phyloP scores from a whole-genome alignment of 331 rosid species.

The Saraca asoca region DNA sequence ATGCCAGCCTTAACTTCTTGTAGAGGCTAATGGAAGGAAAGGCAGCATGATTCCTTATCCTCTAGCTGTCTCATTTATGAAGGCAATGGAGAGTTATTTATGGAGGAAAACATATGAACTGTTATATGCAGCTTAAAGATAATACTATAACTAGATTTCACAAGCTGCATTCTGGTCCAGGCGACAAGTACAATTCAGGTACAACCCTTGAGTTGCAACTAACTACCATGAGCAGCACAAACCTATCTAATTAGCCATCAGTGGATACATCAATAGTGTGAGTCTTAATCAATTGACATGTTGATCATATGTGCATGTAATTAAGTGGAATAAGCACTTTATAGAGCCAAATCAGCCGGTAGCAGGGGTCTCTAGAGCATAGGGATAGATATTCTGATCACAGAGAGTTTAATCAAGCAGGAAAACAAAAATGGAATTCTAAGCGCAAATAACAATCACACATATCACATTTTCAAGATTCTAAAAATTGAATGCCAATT shows the following conservation, averaged over 20 bases:
- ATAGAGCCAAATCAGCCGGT: conserved; percentile 4
- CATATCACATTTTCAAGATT: background rate
- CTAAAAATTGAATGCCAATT: conserved; percentile 26
- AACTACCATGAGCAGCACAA: background rate
- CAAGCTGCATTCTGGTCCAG: conserved; percentile 7
- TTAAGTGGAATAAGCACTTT: conserved; percentile 9
- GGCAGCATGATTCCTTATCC: too few species aligned
- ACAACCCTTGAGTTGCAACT: conserved; percentile 6
- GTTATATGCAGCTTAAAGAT: conserved; percentile 18
- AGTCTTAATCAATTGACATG: conserved; percentile 9
- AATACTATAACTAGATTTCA: background rate
- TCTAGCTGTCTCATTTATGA: too few species aligned
- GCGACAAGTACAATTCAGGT: background rate
- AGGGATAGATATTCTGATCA: background rate
- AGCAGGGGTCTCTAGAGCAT: background rate
- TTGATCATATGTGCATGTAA: conserved; percentile 17
- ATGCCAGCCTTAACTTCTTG: background rate
- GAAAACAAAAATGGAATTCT: conserved; percentile 25
- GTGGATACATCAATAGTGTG: background rate
- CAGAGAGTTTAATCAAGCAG: conserved; percentile 4
- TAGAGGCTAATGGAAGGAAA: conserved; percentile 22
- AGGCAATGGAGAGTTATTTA: background rate
- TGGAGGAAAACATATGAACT: too few species aligned
- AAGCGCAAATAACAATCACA: conserved; percentile 5
- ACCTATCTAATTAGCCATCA: too few species aligned